Conservation (phyloP, 495 filamentous ascomycete species). For the Hypoxylon cercidicola region DNA sequence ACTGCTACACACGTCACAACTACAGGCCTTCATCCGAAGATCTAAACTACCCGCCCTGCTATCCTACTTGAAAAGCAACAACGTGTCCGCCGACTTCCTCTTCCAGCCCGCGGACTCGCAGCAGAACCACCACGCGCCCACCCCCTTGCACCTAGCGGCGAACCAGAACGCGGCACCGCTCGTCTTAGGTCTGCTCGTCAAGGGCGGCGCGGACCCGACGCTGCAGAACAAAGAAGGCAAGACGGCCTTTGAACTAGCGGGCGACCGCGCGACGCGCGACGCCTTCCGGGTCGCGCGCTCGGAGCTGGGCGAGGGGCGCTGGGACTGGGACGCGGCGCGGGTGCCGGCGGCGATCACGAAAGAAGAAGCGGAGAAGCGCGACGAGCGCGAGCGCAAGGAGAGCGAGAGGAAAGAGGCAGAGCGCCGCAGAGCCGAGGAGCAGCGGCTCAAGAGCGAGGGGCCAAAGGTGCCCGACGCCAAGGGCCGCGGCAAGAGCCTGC, state of each 20-base stretch:
- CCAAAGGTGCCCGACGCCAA: constrained; percentile 51
- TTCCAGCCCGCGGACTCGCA: constrained; percentile 76
- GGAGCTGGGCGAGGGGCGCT: constrained; percentile 78
- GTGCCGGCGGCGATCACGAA: constrained; percentile 76
- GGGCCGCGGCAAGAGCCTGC: constrained; percentile 52
- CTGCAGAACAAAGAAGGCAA: constrained; percentile 73
- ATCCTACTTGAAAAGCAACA: constrained; percentile 80
- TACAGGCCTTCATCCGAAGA: constrained; percentile 87
- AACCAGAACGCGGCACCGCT: constrained; percentile 77
- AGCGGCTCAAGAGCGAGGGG: constrained; percentile 64
- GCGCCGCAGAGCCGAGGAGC: constrained; percentile 72
- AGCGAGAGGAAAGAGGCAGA: constrained; percentile 67
- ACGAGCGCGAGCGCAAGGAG: constrained; percentile 65
- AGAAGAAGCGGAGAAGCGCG: constrained; percentile 72
- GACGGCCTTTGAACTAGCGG: constrained; percentile 85
- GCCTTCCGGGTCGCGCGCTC: constrained; percentile 88
- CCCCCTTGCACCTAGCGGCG: constrained; percentile 85
- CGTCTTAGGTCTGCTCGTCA: constrained; percentile 78
- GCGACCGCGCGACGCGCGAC: constrained; percentile 87
- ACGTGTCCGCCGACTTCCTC: constrained; percentile 71
- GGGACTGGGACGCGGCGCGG: constrained; percentile 81
- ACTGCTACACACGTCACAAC: constrained; percentile 82
- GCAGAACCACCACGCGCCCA: constrained; percentile 85
- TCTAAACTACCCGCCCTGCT: constrained; percentile 89
- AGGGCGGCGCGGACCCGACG: constrained; percentile 79